Evolutionary conservation across 1,284 basidiomycete species (phyloP), one percentile per base, ranked within the genome.

Genomic region (Ustilago curta): DNA sequence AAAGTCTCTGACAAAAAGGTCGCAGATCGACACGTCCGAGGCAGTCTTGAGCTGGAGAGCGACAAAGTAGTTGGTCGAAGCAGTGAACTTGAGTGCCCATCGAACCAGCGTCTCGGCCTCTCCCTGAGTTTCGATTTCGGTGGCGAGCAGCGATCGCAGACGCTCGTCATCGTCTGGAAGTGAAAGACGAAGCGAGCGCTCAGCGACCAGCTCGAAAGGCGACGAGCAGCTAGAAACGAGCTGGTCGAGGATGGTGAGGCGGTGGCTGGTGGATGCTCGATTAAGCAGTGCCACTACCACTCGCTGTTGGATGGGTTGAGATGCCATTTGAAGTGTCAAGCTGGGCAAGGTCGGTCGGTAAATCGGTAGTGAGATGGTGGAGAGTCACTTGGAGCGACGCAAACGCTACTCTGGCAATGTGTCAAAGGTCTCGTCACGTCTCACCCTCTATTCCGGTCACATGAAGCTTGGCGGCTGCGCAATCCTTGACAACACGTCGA

Each of bases 21-120:
- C 35, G 25, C 21, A 23, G 19, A 51, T 39, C 19, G 47, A 18
- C 8, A 23, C 29, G 45, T 44, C 32, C 23, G 51, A 21, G 2
- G 42, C 45, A 12, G 53, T 27, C 16, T 70, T 57, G 43, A 35
- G 45, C 21, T 72, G 57, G n/a, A 81, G 61, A 0, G 77, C 70
- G 18, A 74, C 42, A 40, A 77, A 61, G 18, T 58, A 63, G 50
- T 62, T 62, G 18, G 55, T 60, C 3, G 51, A 25, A 1, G 50
- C 31, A 5, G 80, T 80, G 21, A 82, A 58, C n/a, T 62, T 54
- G 31, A 55, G 48, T 9, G 59, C 62, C 76, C 77, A 81, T 12
- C 40, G 49, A 2, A 58, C 49, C 0, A 72, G 50, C 9, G 68
- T 56, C 2, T 65, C 67, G 25, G 76, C 69, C 40, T 74, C 57